A percentile compares a stretch with the other conserved stretches of the same genome.
phyloP scores from a whole-genome alignment of 2,329 filamentous ascomycete genomes.

The Botrytis fabae region DNA sequence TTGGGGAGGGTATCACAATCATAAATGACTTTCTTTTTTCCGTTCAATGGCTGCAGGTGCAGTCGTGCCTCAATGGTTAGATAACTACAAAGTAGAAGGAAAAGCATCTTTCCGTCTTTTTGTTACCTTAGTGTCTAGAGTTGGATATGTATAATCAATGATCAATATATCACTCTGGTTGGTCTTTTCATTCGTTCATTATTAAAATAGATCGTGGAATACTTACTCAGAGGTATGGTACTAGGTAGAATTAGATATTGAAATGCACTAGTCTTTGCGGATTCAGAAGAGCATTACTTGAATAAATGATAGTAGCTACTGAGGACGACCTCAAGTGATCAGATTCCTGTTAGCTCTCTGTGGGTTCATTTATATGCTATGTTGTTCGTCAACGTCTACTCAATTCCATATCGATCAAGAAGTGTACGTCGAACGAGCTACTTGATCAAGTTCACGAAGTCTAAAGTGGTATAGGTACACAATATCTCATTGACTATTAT shows the following conservation, averaged over 20 bases:
- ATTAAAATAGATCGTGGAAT: not conserved
- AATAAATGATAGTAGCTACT: not conserved
- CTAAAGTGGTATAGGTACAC: no score
- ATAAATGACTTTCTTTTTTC: not conserved
- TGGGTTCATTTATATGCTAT: no score
- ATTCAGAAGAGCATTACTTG: not conserved
- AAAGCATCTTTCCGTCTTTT: not conserved
- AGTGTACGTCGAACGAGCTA: no score
- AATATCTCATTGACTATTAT: no score
- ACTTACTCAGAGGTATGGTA: not conserved
- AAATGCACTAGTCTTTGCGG: not conserved
- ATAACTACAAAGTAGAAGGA: not conserved
- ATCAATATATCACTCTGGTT: not conserved
- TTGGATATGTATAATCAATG: not conserved
- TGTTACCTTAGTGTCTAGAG: not conserved
- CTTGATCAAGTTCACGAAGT: no score
- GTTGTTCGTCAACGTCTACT: fast-evolving
- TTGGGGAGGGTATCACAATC: no score
- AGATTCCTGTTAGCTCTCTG: not conserved
- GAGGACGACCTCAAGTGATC: not conserved
- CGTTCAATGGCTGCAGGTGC: not conserved
- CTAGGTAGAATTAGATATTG: not conserved
- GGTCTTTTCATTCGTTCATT: not conserved
- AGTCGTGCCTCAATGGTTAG: not conserved
- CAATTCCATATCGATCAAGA: no score